phyloP scores from a whole-genome alignment of 2,329 filamentous ascomycete genomes.

The Neofusicoccum kwambonambiense region DNA sequence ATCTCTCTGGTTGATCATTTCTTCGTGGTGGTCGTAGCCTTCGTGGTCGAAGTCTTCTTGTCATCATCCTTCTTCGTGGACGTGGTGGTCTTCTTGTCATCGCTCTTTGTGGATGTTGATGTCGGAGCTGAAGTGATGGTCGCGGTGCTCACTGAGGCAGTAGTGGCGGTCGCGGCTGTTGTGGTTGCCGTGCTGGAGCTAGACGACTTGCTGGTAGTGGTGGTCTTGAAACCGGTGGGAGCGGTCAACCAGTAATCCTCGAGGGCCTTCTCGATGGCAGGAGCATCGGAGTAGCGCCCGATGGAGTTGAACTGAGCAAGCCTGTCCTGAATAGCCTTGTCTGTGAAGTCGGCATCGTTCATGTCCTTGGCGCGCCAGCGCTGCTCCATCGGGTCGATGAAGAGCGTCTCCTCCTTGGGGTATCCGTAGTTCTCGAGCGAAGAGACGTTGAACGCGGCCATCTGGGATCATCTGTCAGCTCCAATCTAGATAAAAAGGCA shows the following conservation, averaged over 20 bases:
- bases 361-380: constrained; percentile 29
- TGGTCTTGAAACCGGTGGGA: not conserved
- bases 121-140: not conserved
- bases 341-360: constrained; percentile 27
- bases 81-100: not conserved
- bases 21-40: not conserved
- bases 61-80: no score
- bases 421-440: constrained; percentile 31
- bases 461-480: constrained; percentile 30
- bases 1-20: not conserved
- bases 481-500: not conserved
- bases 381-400: constrained; percentile 34
- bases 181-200: no score
- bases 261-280: constrained; percentile 28
- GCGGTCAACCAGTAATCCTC: constrained; percentile 27
- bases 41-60: not conserved
- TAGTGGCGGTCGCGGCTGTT: no score
- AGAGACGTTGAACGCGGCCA: constrained; percentile 46
- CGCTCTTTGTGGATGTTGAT: not conserved
- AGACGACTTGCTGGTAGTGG: no score
- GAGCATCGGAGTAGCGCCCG: constrained; percentile 29
- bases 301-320: constrained; percentile 32
- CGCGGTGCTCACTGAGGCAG: not conserved
- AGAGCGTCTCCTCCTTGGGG: constrained; percentile 31
- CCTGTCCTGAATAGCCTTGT: constrained; percentile 29